Evolutionary conservation across 306 rosid species (phyloP).

Genomic region (Vigna angularis): DNA sequence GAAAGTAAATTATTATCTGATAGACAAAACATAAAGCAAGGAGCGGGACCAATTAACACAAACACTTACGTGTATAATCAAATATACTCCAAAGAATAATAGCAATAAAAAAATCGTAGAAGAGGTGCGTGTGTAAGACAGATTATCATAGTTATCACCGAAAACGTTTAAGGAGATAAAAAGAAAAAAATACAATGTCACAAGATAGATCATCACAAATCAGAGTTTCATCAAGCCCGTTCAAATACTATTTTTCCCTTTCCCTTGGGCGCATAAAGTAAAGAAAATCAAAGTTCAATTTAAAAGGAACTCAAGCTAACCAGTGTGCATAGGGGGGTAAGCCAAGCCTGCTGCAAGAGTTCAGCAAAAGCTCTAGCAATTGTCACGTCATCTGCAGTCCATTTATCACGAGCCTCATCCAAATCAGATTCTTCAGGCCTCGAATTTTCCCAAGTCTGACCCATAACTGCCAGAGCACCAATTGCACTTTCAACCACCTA

Average conservation of each 20-base stretch:
- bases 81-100: neutral
- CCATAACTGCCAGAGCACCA: conserved; percentile 77
- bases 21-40: conserved; percentile 28
- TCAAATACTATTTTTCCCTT: neutral
- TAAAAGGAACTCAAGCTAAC: conserved; percentile 55
- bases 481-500: conserved; percentile 86
- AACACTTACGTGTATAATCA: conserved; percentile 20
- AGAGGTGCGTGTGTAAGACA: neutral
- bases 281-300: conserved; percentile 38
- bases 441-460: conserved; percentile 74
- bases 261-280: conserved; percentile 26
- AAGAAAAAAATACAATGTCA: neutral
- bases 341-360: conserved; percentile 91
- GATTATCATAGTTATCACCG: conserved; percentile 3
- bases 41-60: conserved; percentile 22
- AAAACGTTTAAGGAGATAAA: conserved; percentile 1
- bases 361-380: conserved; percentile 69
- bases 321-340: conserved; percentile 55
- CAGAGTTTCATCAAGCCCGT: conserved; percentile 16
- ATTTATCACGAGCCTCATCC: conserved; percentile 57
- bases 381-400: conserved; percentile 60
- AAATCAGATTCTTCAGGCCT: conserved; percentile 65
- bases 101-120: conserved; percentile 1
- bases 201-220: conserved; percentile 32
- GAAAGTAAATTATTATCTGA: conserved; percentile 5